Evolutionary conservation across 495 filamentous ascomycete species (phyloP).

Genomic region (Rostrohypoxylon terebratum): DNA sequence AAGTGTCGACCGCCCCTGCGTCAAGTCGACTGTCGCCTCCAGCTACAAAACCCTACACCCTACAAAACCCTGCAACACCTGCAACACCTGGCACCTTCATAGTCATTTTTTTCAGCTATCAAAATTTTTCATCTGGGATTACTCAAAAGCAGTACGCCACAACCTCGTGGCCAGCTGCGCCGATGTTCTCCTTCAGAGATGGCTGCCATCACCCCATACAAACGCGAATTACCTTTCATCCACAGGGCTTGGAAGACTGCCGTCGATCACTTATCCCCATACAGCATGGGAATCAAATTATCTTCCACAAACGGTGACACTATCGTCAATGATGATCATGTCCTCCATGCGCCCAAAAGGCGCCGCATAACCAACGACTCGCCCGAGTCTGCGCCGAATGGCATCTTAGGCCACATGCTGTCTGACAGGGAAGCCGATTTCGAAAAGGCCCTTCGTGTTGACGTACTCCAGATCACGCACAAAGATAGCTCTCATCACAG

Average conservation of each 20-base stretch:
- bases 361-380: constrained; percentile 54
- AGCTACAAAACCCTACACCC: no score
- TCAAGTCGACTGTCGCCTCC: not conserved
- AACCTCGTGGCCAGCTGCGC: constrained; percentile 47
- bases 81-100: not conserved
- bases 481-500: constrained; percentile 54
- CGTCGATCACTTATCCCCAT: constrained; percentile 46
- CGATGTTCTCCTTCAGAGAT: constrained; percentile 51
- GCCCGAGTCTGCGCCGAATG: constrained; percentile 37
- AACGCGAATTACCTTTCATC: constrained; percentile 51
- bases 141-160: constrained; percentile 37
- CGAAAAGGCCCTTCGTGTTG: constrained; percentile 58
- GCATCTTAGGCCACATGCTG: constrained; percentile 47
- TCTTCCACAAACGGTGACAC: constrained; percentile 54
- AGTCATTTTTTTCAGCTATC: not conserved
- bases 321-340: constrained; percentile 46
- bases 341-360: constrained; percentile 52
- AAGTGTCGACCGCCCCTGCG: not conserved
- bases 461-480: constrained; percentile 61
- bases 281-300: constrained; percentile 57
- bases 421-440: constrained; percentile 47
- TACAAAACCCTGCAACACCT: no score
- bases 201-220: constrained; percentile 50
- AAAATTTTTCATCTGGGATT: not conserved
- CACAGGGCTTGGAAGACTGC: constrained; percentile 52